Evolutionary conservation across 2,329 filamentous ascomycete genomes (phyloP), one percentile per base, ranked within the genome.

Genomic region (Alternaria rosae): DNA sequence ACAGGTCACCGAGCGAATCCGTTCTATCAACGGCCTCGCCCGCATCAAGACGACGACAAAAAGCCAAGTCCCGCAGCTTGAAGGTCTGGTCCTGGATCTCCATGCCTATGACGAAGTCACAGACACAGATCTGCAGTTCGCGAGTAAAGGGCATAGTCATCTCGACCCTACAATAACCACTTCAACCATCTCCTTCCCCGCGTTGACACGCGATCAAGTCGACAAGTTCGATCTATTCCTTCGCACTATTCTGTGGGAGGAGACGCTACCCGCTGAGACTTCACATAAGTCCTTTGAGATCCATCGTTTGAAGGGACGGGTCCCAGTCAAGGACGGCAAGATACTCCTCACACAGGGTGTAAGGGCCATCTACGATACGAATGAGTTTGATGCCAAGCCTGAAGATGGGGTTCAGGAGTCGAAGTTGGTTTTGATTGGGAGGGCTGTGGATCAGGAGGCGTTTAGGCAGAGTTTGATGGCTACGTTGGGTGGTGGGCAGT

Each of bases 81-180:
- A 97, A 74, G 94, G 93, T 1, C 87, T 97, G 57, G 79, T 99
- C 5, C 84, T 99, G 8, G 94, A 98, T 78, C 83, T 99, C 28
- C 92, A 97, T 76, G 94, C 95, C 0, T 99, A 99, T 77, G 92
- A 97, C 71, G 87, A 91, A 64, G 90, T 97, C 30, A 87, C 89
- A 30, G 87, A 87, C 15, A 77, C 78, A 15, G 79, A 80, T 59
- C 81, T 96, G 28, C 90, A 93, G 61, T 90, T 91, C 58, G 85
- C 86, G 9, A 84, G 82, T 41, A 93, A 93, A 77, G 93, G 93
- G 0, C 93, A 97, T 76, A 97, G 92, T 70, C 93, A 97, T 81
- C 84, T 98, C 11, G 95, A 99, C 79, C 89, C 93, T 26, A 90
- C 91, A 1, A 97, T 98, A 60, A 91, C 93, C 7, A 98, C 95